These are phyloP conservation scores for Thoreauomyces humboldtii DNA, from an alignment of 192 early-diverging fungal genomes.

Conservation along the genomic window DNA sequence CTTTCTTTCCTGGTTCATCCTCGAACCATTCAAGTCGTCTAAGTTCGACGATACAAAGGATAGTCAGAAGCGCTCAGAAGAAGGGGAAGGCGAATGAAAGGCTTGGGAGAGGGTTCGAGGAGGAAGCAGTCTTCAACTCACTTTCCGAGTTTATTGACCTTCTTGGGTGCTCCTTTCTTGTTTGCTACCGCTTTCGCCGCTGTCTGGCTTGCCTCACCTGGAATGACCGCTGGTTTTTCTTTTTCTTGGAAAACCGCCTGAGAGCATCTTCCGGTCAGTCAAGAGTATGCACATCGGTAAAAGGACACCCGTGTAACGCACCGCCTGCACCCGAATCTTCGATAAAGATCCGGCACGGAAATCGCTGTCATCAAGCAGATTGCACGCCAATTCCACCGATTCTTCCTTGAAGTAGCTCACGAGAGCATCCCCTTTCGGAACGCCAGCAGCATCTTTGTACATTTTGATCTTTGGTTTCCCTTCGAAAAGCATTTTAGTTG, in stretches of 20 bases:
- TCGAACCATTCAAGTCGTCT: constrained; percentile 94
- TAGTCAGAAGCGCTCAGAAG: no score
- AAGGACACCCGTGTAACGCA: no score
- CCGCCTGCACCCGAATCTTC: constrained; percentile 72
- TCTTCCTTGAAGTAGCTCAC: constrained; percentile 90
- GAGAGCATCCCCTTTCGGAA: constrained; percentile 86
- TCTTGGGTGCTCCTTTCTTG: constrained; percentile 46
- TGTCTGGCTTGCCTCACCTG: background rate
- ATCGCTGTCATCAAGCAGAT: constrained; percentile 83
- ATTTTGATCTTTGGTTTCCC: constrained; percentile 88
- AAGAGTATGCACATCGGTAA: no score
- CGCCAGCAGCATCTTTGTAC: constrained; percentile 69
- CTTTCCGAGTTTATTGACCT: constrained; percentile 71
- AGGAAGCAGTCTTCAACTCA: constrained; percentile 27
- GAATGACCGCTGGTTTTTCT: constrained; percentile 35
- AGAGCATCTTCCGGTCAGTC: no score
- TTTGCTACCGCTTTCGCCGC: constrained; percentile 20
- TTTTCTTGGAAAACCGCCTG: constrained; percentile 84
- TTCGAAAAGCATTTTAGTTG: no score
- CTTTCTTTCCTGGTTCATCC: constrained; percentile 61
- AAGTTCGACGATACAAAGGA: constrained; percentile 6
- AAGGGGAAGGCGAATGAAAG: no score
- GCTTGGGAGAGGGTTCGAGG: background rate
- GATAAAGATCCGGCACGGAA: constrained; percentile 64
- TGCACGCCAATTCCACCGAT: constrained; percentile 79